These are phyloP conservation scores for Vitis hybrid DNA, from an alignment of 177 flowering plant genomes.

Conservation along the genomic window DNA sequence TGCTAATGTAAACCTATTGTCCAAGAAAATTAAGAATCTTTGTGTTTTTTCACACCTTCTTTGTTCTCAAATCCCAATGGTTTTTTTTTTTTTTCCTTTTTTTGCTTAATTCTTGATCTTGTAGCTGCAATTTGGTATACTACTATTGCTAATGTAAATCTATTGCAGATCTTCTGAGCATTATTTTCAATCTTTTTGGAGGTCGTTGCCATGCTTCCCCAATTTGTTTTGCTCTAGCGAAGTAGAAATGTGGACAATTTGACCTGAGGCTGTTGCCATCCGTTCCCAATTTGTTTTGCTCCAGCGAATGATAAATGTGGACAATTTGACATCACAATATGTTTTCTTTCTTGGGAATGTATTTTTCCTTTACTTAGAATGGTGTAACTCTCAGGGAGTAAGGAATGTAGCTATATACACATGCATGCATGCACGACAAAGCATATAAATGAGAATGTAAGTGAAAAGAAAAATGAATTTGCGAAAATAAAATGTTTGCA, in stretches of 20 bases:
- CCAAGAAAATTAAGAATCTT: too few species aligned
- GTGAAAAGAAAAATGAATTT: too few species aligned
- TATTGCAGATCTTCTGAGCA: conserved; percentile 81
- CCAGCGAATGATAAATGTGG: too few species aligned
- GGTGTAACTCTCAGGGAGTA: neutral
- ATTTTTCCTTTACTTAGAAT: conserved; percentile 7
- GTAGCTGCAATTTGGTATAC: neutral
- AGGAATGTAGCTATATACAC: too few species aligned
- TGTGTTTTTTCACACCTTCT: neutral
- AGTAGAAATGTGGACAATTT: conserved; percentile 94
- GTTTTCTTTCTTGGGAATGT: conserved; percentile 86
- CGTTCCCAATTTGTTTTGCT: too few species aligned
- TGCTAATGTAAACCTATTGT: too few species aligned
- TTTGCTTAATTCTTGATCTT: too few species aligned
- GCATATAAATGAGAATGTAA: too few species aligned
- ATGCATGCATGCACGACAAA: too few species aligned
- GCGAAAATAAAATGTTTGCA: too few species aligned
- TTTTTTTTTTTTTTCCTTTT: too few species aligned
- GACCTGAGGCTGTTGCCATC: conserved; percentile 31
- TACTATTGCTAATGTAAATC: neutral
- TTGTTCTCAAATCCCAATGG: neutral
- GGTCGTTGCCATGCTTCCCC: conserved; percentile 89
- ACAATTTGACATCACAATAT: conserved; percentile 39
- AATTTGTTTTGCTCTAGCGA: conserved; percentile 74
- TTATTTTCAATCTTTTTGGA: conserved; percentile 78